A percentile compares a stretch with the other conserved stretches of the same genome.
phyloP scores from a whole-genome alignment of 2,329 filamentous ascomycete genomes.

The Madurella mycetomatis region DNA sequence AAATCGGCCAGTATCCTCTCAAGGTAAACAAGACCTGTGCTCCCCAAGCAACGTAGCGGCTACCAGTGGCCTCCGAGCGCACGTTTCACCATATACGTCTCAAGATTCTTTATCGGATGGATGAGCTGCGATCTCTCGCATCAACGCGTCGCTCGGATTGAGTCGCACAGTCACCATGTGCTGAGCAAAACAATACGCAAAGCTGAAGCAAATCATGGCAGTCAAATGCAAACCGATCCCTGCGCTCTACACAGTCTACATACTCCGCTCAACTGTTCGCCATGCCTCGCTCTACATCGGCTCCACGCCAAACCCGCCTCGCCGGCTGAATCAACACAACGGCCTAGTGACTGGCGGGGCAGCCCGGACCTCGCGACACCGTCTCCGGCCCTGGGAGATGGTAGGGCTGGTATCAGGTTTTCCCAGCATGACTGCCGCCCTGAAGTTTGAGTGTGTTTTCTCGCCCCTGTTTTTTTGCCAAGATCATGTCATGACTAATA shows the following conservation, averaged over 20 bases:
- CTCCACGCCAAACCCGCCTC: constrained; percentile 81
- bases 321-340: constrained; percentile 89
- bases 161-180: not conserved
- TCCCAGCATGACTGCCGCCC: constrained; percentile 75
- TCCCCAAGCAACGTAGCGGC: not conserved
- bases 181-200: not conserved
- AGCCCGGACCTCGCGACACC: constrained; percentile 62
- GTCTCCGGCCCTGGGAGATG: constrained; percentile 86
- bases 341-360: constrained; percentile 78
- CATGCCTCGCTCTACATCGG: constrained; percentile 78
- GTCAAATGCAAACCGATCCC: constrained; percentile 60
- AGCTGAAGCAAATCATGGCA: constrained; percentile 11
- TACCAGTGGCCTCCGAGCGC: too few species aligned
- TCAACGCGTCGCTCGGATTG: not conserved
- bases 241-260: constrained; percentile 88
- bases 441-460: constrained; percentile 82
- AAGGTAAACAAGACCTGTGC: constrained; percentile 1
- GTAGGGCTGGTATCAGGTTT: constrained; percentile 82
- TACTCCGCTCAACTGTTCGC: constrained; percentile 76
- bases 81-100: too few species aligned
- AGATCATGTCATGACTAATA: not conserved
- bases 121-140: not conserved
- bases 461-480: not conserved
- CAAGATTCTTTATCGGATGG: not conserved
- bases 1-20: not conserved